Evolutionary conservation across 2,329 filamentous ascomycete genomes (phyloP).

Genomic region (Alternaria metachromatica): DNA sequence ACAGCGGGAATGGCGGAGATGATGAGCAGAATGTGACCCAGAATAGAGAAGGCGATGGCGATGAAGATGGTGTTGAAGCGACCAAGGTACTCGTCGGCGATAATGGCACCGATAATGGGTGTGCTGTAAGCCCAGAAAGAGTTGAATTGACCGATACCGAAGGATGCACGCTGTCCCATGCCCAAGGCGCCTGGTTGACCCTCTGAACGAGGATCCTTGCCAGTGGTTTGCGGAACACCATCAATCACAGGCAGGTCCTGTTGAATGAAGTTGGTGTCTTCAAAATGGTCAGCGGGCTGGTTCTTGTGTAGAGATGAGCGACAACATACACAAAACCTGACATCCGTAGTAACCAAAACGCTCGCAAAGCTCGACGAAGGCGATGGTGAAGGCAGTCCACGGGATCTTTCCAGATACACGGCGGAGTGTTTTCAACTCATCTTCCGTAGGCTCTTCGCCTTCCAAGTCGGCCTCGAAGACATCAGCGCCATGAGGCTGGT

Average conservation of each 20-base stretch:
- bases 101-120: slow-evolving; percentile 60
- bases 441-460: slow-evolving; percentile 61
- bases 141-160: slow-evolving; percentile 48
- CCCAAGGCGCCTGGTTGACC: slow-evolving; percentile 46
- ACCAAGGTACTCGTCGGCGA: slow-evolving; percentile 65
- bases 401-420: slow-evolving; percentile 70
- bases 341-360: slow-evolving; percentile 81
- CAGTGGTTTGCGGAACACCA: slow-evolving; percentile 41
- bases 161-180: slow-evolving; percentile 48
- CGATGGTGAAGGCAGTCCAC: slow-evolving; percentile 71
- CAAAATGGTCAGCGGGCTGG: slow-evolving; percentile 2
- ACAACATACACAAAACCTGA: slow-evolving; percentile 65
- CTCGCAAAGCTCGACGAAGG: slow-evolving; percentile 77
- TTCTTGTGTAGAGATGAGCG: not conserved
- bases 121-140: slow-evolving; percentile 51
- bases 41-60: slow-evolving; percentile 54
- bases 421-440: slow-evolving; percentile 67
- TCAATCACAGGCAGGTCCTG: slow-evolving; percentile 45
- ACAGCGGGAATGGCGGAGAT: slow-evolving; percentile 60
- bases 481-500: slow-evolving; percentile 22
- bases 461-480: slow-evolving; percentile 44
- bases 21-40: slow-evolving; percentile 63
- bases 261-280: slow-evolving; percentile 52
- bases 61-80: slow-evolving; percentile 68
- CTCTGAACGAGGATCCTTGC: slow-evolving; percentile 33